Evolutionary conservation across 768 basidiomycete genomes (phyloP).

Genomic region (Mycena alexandri): DNA sequence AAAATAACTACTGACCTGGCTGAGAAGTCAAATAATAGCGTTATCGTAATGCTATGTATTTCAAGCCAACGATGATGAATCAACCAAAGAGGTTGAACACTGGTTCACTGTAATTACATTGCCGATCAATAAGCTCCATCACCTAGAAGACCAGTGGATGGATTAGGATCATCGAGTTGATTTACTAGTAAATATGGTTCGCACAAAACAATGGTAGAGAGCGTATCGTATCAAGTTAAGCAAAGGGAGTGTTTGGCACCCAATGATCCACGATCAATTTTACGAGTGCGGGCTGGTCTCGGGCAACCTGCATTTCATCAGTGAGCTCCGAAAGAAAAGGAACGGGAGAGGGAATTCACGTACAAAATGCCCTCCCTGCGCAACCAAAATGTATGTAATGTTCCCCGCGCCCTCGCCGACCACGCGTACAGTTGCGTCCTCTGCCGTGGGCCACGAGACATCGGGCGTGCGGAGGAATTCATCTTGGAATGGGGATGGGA

Average conservation of each 20-base stretch:
- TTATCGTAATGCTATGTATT: too few species aligned
- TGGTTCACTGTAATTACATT: too few species aligned
- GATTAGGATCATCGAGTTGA: too few species aligned
- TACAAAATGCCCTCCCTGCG: constrained; percentile 49
- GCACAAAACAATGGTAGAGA: too few species aligned
- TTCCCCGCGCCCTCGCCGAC: constrained; percentile 48
- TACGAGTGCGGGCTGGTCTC: constrained; percentile 36
- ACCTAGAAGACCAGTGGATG: too few species aligned
- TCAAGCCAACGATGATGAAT: too few species aligned
- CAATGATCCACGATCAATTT: constrained; percentile 37
- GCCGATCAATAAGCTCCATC: too few species aligned
- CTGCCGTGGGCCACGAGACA: constrained; percentile 42
- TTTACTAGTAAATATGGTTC: too few species aligned
- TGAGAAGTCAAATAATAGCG: too few species aligned
- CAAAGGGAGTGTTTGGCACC: constrained; percentile 26
- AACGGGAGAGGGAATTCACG: constrained; percentile 1
- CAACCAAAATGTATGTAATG: constrained; percentile 46
- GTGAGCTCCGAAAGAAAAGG: not conserved
- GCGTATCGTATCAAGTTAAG: too few species aligned
- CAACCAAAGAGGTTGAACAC: too few species aligned
- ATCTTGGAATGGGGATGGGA: constrained; percentile 41
- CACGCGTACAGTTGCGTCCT: constrained; percentile 41
- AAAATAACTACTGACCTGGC: too few species aligned
- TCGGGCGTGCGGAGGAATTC: constrained; percentile 44
- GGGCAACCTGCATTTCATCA: constrained; percentile 18